phyloP scores from a whole-genome alignment of 2,329 filamentous ascomycete species.

The Fusarium tupiense region DNA sequence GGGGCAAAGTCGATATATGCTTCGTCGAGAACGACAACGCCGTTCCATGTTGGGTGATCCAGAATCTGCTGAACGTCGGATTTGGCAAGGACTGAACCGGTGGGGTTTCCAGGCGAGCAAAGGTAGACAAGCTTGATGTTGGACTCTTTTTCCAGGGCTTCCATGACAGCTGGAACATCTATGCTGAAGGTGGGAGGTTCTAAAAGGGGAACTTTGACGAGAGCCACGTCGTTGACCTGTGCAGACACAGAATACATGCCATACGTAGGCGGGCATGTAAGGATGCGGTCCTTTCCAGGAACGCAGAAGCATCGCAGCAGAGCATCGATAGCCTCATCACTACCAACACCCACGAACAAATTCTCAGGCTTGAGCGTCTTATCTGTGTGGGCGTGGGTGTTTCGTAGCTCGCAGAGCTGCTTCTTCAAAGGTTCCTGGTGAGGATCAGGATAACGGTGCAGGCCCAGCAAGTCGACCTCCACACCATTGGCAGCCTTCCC shows the following conservation, averaged over 20 bases:
- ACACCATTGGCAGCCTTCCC: conserved; percentile 49
- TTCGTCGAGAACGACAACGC: conserved; percentile 91
- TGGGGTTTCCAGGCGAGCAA: conserved; percentile 96
- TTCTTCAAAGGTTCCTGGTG: conserved; percentile 91
- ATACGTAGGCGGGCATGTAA: conserved; percentile 96
- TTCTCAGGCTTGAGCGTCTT: conserved; percentile 80
- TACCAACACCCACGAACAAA: conserved; percentile 94
- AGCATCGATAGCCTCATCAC: conserved; percentile 96
- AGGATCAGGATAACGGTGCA: conserved; percentile 96
- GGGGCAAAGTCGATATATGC: conserved; percentile 95
- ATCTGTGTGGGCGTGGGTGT: conserved; percentile 81
- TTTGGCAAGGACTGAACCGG: conserved; percentile 80
- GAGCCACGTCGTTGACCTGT: conserved; percentile 88
- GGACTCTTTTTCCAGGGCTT: conserved; percentile 66
- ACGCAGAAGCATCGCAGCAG: conserved; percentile 92
- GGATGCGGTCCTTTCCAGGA: conserved; percentile 86
- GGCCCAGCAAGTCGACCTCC: conserved; percentile 76
- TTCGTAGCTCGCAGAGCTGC: conserved; percentile 85
- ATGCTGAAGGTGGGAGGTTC: conserved; percentile 77
- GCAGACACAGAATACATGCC: conserved; percentile 98
- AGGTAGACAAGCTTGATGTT: conserved; percentile 90
- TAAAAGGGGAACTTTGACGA: conserved; percentile 87
- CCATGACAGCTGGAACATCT: conserved; percentile 74
- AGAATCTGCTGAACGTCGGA: conserved; percentile 78
- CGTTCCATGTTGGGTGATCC: conserved; percentile 92